Base-by-base conservation (phyloP, 1,139 yeast species). In the Hansenula lynferdii region DNA sequence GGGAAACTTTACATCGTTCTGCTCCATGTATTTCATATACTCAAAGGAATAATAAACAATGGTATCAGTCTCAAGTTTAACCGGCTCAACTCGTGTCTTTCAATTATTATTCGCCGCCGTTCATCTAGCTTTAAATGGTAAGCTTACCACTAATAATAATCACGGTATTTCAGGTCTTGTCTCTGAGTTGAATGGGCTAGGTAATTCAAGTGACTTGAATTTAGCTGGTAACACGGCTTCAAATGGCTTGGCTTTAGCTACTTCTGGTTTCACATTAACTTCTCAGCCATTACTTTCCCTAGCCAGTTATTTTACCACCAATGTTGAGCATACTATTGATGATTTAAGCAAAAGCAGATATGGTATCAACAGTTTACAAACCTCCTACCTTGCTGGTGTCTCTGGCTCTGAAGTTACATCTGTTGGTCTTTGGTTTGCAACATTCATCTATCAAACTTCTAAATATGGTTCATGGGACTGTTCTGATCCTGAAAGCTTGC, bases 401-500 rank as follows among this genome's bases (percentile, higher is more conserved):
- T 19, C 39, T 3, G 16, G 33, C 4, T 16, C 28, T 21, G 48
- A 44, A 29, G 3, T 42, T 3, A 22, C 39, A 3, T 33, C 41
- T 8, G 16, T 42, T 11, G 33, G 28, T 5, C 29, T 44, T 16
- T 42, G 46, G 46, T 35, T 42, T n/a, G 23, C 38, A 10, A 34
- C 36, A 6, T 42, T 42, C 20, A 25, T 39, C n/a, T 42, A 40
- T 28, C 44, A 38, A 11, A 41, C 40, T 6, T 21, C 46, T 4
- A 7, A 21, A 12, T 44, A 42, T 37, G 45, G 48, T 5, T 31
- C 36, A n/a, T 44, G 48, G 48, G 33, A 38, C 26, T 42, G 48
- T 32, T 10, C 23, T 7, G 21, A 30, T 18, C 37, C 31, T 6
- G 34, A 24, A 4, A 23, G 15, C 6, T 36, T 44, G 31, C 16